These are phyloP conservation scores for Penicillium silybi DNA, from an alignment of 495 filamentous ascomycete species.

Conservation along the genomic window DNA sequence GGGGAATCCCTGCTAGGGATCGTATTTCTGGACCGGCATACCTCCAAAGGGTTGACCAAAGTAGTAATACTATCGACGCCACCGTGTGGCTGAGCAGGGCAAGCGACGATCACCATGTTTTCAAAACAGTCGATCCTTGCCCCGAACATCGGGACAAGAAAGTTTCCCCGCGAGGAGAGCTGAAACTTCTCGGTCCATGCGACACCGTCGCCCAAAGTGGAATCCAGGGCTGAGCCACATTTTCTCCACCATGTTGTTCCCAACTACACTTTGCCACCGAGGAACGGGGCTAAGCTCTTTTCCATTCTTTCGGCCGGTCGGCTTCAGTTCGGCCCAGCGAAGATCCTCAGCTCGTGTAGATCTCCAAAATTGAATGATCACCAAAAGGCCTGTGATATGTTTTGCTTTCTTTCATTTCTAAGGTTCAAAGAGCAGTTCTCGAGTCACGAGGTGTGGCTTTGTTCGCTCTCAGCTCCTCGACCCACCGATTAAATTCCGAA, in stretches of 20 bases:
- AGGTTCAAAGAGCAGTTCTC: background rate
- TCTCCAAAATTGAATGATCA: background rate
- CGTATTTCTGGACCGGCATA: background rate
- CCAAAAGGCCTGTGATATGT: background rate
- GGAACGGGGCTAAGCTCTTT: background rate
- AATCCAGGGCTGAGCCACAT: background rate
- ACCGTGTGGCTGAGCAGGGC: slow-evolving; percentile 14
- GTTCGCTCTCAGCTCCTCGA: background rate
- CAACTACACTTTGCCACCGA: slow-evolving; percentile 3
- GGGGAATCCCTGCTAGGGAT: background rate
- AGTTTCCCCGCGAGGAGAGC: slow-evolving; percentile 12
- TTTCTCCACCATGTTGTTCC: background rate
- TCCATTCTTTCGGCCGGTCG: background rate
- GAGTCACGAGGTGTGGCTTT: background rate
- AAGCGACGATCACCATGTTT: slow-evolving; percentile 5
- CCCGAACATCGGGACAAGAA: background rate
- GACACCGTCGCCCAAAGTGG: background rate
- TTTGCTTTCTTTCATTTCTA: background rate
- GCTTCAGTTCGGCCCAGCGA: background rate
- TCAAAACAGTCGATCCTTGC: slow-evolving; percentile 9
- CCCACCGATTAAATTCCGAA: background rate
- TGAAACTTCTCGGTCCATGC: slow-evolving; percentile 8
- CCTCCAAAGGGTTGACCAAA: too few relatives aligned
- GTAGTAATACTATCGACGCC: slow-evolving; percentile 1
- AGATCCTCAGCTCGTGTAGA: background rate